phyloP scores from a whole-genome alignment of 805 yeast genomes.

The Candida fluviatilis region DNA sequence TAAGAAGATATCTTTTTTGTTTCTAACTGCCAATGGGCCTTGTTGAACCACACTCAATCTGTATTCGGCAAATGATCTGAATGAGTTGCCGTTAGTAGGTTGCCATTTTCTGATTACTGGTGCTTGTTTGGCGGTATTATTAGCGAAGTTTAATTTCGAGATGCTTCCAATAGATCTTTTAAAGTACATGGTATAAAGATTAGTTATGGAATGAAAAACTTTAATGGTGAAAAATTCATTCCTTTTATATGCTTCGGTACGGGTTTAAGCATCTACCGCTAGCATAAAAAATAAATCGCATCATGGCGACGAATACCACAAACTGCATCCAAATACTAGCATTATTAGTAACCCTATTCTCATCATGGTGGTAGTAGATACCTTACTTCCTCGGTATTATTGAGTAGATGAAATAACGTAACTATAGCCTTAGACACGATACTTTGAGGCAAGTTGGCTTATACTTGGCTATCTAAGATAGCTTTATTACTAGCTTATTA shows the following conservation, averaged over 20 bases:
- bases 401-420: too few species aligned
- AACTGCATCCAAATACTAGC: too few species aligned
- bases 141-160: constrained; percentile 4
- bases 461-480: too few species aligned
- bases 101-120: constrained; percentile 26
- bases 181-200: neutral
- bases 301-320: neutral
- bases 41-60: constrained; percentile 39
- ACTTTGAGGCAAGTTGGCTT: too few species aligned
- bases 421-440: too few species aligned
- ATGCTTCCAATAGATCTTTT: constrained; percentile 6
- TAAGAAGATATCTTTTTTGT: constrained; percentile 4
- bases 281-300: constrained; percentile 1
- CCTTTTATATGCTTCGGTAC: neutral
- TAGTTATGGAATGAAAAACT: neutral
- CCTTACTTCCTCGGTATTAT: too few species aligned
- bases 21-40: constrained; percentile 26
- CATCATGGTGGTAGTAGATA: too few species aligned
- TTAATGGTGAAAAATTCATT: neutral
- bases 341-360: too few species aligned
- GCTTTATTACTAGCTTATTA: too few species aligned
- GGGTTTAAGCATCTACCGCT: neutral
- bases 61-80: constrained; percentile 42
- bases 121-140: constrained; percentile 9
- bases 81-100: constrained; percentile 36